Percentiles rank a stretch among this genome's conserved stretches.
phyloP scores from a whole-genome alignment of 768 basidiomycete genomes.

The Rhizopogon vesiculosus region DNA sequence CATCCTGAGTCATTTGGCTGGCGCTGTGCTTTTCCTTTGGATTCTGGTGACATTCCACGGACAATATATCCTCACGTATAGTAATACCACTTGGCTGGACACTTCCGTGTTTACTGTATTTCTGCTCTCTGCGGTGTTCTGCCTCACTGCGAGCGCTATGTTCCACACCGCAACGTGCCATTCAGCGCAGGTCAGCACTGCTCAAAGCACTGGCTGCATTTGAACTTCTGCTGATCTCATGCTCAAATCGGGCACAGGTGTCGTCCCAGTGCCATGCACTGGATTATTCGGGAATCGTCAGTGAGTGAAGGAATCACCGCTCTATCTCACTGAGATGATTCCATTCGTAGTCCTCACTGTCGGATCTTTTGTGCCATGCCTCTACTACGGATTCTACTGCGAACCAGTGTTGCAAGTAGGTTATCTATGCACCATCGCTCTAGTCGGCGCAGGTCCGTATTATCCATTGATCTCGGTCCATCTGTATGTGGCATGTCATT shows the following conservation, averaged over 20 bases:
- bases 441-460: constrained; percentile 57
- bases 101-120: constrained; percentile 58
- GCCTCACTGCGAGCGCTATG: constrained; percentile 64
- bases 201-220: not conserved
- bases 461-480: not conserved
- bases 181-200: constrained; percentile 52
- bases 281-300: constrained; percentile 79
- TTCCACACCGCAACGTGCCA: constrained; percentile 76
- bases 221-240: not conserved
- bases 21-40: constrained; percentile 55
- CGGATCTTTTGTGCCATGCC: constrained; percentile 72
- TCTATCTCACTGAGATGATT: constrained; percentile 4
- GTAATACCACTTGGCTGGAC: constrained; percentile 58
- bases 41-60: constrained; percentile 51
- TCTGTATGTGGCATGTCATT: constrained; percentile 10
- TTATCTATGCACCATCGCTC: constrained; percentile 48
- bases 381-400: constrained; percentile 80
- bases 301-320: constrained; percentile 27
- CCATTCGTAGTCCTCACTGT: constrained; percentile 50
- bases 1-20: constrained; percentile 79
- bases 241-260: constrained; percentile 37
- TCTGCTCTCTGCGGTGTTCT: constrained; percentile 65
- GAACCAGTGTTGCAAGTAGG: constrained; percentile 46
- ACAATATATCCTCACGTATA: constrained; percentile 45
- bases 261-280: constrained; percentile 55